A percentile compares a stretch with the other conserved stretches of the same genome.
Evolutionary conservation across 805 yeast species (phyloP).

Genomic region (Starmerella vitae): DNA sequence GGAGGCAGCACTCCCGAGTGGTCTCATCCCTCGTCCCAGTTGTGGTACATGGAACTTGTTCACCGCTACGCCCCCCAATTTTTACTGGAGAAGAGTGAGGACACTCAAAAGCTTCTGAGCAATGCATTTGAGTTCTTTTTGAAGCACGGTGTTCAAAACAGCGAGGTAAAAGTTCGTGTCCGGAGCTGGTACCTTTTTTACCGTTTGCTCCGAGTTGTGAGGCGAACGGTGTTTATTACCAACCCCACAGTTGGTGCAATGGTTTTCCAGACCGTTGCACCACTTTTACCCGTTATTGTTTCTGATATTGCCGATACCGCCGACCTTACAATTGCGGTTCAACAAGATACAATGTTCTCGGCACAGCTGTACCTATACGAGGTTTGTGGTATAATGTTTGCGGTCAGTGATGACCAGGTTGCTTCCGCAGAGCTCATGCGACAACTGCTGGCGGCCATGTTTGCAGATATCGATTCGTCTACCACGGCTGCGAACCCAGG

Average conservation of each 20-base stretch:
- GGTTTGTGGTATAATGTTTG: slow-evolving; percentile 64
- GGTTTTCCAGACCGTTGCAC: slow-evolving; percentile 45
- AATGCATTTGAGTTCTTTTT: slow-evolving; percentile 60
- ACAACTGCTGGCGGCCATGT: slow-evolving; percentile 14
- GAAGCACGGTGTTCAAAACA: slow-evolving; percentile 70
- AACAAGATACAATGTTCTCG: slow-evolving; percentile 46
- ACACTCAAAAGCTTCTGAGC: slow-evolving; percentile 35
- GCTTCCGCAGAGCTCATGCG: slow-evolving; percentile 15
- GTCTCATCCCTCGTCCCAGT: slow-evolving; percentile 64
- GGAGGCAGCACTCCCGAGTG: slow-evolving; percentile 15
- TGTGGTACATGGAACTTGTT: slow-evolving; percentile 70
- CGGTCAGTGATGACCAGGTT: slow-evolving; percentile 34
- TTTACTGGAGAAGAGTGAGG: slow-evolving; percentile 21
- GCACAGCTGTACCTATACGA: slow-evolving; percentile 76
- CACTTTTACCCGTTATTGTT: slow-evolving; percentile 38
- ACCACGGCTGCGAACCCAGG: slow-evolving; percentile 23
- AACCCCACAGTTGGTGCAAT: slow-evolving; percentile 36
- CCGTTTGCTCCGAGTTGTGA: slow-evolving; percentile 65
- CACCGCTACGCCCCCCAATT: slow-evolving; percentile 63
- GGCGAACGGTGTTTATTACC: slow-evolving; percentile 39
- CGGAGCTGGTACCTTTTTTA: slow-evolving; percentile 86
- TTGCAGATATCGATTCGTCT: slow-evolving; percentile 22
- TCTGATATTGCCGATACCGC: slow-evolving; percentile 21
- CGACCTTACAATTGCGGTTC: slow-evolving; percentile 19
- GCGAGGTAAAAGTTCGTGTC: slow-evolving; percentile 55